A percentile compares a stretch with the other conserved stretches of the same genome.
Conservation (phyloP, 495 filamentous ascomycete species). For the Bryoglossum gracile region DNA sequence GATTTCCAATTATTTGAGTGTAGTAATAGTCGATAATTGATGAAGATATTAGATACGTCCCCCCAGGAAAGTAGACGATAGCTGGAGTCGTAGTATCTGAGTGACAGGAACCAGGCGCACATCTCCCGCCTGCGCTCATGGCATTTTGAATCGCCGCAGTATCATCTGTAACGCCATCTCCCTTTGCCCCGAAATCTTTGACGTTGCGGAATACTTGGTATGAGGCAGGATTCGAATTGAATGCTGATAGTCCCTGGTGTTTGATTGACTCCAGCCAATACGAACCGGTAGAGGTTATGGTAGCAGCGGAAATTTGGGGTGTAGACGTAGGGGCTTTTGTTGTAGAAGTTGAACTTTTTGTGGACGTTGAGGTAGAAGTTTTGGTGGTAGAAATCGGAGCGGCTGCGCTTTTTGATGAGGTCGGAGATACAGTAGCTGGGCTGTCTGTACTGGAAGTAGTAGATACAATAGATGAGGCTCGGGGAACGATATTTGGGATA, state of each 20-base stretch:
- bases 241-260: constrained; percentile 28
- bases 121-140: constrained; percentile 47
- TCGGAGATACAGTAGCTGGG: no score
- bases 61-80: constrained; percentile 29
- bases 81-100: constrained; percentile 40
- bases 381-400: no score
- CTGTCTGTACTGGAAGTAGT: no score
- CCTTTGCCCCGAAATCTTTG: constrained; percentile 25
- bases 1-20: constrained; percentile 63
- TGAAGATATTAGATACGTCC: constrained; percentile 52
- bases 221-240: constrained; percentile 15
- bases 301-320: no score
- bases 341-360: no score
- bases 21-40: constrained; percentile 58
- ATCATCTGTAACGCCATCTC: constrained; percentile 68
- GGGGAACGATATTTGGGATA: no score
- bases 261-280: constrained; percentile 26
- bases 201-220: constrained; percentile 26
- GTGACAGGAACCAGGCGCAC: constrained; percentile 32
- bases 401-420: no score
- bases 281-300: neutral
- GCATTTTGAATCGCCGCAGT: constrained; percentile 61
- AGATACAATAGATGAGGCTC: no score
- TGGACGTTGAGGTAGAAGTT: no score
- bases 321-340: no score